These are phyloP conservation scores for Phtheirospermum japonicum DNA, from an alignment of 257 asterid species.

Conservation along the genomic window DNA sequence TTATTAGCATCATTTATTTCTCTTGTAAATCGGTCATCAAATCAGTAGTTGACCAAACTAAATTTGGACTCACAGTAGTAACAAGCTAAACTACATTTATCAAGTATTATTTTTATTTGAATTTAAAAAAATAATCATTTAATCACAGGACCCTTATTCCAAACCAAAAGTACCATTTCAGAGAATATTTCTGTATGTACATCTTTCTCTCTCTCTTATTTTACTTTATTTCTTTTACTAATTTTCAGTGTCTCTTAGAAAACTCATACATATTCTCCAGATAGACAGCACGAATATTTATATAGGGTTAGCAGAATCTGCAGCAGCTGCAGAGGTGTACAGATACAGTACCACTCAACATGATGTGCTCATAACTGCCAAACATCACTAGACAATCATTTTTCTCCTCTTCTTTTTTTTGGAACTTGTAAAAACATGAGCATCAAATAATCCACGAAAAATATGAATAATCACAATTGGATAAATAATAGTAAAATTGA, in stretches of 20 bases:
- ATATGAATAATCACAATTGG: too few species aligned
- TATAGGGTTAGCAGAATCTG: constrained; percentile 8
- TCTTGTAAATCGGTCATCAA: not conserved
- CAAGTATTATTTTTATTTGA: too few species aligned
- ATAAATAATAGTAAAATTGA: too few species aligned
- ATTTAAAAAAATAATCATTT: too few species aligned
- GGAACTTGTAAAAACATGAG: too few species aligned
- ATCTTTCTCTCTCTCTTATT: too few species aligned
- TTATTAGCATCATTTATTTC: constrained; percentile 1
- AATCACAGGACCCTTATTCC: too few species aligned
- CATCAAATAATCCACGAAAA: too few species aligned
- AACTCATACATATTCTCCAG: not conserved
- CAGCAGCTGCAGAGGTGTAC: constrained; percentile 20
- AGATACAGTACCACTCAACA: not conserved
- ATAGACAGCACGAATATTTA: not conserved
- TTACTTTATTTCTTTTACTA: too few species aligned
- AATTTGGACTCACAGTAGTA: not conserved
- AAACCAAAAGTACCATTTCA: too few species aligned
- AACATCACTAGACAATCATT: constrained; percentile 24
- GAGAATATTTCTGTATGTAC: too few species aligned
- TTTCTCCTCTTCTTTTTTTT: not conserved
- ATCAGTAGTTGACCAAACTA: not conserved
- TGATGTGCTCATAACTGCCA: not conserved
- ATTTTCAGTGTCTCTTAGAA: not conserved
- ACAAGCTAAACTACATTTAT: too few species aligned